Percentiles rank a stretch among this genome's conserved stretches.
Conservation (phyloP, 768 basidiomycete genomes). For the Suillus discolor region DNA sequence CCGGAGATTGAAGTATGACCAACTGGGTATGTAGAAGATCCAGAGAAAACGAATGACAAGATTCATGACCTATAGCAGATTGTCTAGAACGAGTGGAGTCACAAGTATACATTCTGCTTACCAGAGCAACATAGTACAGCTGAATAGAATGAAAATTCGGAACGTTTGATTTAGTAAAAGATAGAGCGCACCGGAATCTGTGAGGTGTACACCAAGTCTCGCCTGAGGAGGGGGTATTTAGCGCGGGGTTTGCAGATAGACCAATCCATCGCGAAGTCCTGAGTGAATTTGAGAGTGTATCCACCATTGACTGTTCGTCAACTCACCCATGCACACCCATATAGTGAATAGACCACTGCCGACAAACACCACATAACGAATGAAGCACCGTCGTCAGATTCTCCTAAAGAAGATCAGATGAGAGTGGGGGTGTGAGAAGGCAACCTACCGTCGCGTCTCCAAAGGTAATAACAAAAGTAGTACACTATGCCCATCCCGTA, state of each 20-base stretch:
- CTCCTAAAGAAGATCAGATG: conserved; percentile 22
- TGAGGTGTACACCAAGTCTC: conserved; percentile 73
- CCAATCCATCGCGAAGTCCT: conserved; percentile 95
- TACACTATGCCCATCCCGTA: conserved; percentile 69
- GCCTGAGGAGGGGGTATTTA: conserved; percentile 63
- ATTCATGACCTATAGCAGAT: conserved; percentile 60
- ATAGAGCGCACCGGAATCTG: conserved; percentile 51
- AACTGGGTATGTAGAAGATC: conserved; percentile 71
- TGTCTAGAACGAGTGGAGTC: neutral
- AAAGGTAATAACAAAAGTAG: conserved; percentile 72
- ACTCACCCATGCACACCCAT: conserved; percentile 79
- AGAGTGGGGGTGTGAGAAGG: neutral
- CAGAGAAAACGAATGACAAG: conserved; percentile 79
- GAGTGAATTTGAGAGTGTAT: conserved; percentile 9
- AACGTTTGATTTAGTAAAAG: neutral
- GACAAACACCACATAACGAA: conserved; percentile 75
- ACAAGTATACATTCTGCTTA: conserved; percentile 34
- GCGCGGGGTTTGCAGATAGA: conserved; percentile 66
- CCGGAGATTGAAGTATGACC: conserved; percentile 53
- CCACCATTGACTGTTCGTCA: neutral
- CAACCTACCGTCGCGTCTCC: conserved; percentile 65
- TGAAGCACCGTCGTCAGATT: conserved; percentile 41
- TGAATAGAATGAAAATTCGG: conserved; percentile 25
- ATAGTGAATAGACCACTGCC: conserved; percentile 64
- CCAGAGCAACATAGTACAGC: conserved; percentile 82